Conservation (phyloP, 345 rosid genomes). For the Brassica juncea region DNA sequence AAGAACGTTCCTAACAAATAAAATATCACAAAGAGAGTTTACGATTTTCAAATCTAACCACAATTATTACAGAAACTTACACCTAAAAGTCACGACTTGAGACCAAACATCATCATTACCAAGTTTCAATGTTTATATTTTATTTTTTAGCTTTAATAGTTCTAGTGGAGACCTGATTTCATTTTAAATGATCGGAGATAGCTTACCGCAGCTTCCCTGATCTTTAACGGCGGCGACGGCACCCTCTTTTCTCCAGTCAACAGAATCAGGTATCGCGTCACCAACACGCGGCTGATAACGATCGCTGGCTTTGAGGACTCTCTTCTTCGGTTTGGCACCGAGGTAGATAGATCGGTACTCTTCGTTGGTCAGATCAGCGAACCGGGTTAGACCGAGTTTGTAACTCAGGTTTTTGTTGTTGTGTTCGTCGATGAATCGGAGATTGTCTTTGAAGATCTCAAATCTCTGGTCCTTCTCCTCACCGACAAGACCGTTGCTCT, state of each 20-base stretch:
- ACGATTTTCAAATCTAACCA: neutral
- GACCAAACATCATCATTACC: conserved; percentile 14
- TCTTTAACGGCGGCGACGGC: conserved; percentile 82
- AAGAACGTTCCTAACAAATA: neutral
- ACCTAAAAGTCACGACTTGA: conserved; percentile 11
- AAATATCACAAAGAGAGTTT: neutral
- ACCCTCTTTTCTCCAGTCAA: conserved; percentile 85
- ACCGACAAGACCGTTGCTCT: conserved; percentile 40
- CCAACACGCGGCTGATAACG: conserved; percentile 62
- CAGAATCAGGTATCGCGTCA: conserved; percentile 62
- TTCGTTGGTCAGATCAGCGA: conserved; percentile 88
- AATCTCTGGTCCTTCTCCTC: conserved; percentile 60
- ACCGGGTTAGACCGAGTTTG: conserved; percentile 74
- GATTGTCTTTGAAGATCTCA: conserved; percentile 79
- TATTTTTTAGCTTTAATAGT: neutral
- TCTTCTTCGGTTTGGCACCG: conserved; percentile 52
- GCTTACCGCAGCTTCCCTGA: conserved; percentile 76
- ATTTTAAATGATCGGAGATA: conserved; percentile 5
- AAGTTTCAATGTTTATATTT: neutral
- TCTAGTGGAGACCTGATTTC: neutral
- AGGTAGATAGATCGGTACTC: conserved; percentile 78
- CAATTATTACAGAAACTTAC: conserved; percentile 21
- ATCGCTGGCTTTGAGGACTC: conserved; percentile 46
- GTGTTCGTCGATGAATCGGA: conserved; percentile 76
- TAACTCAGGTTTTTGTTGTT: conserved; percentile 63